phyloP scores from a whole-genome alignment of 495 filamentous ascomycete species.

The Lasiosphaeris hirsuta region DNA sequence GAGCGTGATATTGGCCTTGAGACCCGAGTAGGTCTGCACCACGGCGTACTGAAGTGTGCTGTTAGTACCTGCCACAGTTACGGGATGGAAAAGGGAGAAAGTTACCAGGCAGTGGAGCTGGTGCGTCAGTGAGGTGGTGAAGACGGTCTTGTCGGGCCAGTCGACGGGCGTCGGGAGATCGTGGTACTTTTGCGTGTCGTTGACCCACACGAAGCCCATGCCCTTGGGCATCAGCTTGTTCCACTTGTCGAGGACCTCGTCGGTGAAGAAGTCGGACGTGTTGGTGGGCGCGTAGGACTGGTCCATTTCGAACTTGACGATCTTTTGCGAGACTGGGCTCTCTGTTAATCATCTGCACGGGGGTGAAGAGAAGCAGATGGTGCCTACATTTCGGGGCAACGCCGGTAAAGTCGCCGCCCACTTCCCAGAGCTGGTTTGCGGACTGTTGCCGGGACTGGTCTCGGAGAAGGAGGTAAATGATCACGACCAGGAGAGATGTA shows the following conservation, averaged over 20 bases:
- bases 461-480: slow-evolving; percentile 31
- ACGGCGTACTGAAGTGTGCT: slow-evolving; percentile 34
- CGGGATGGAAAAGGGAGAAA: background rate
- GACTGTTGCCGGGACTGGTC: slow-evolving; percentile 26
- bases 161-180: slow-evolving; percentile 44
- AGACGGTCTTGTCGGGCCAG: slow-evolving; percentile 48
- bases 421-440: slow-evolving; percentile 30
- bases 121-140: slow-evolving; percentile 45
- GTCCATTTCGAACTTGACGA: slow-evolving; percentile 42
- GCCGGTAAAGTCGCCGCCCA: slow-evolving; percentile 42
- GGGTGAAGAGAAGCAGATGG: background rate
- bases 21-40: slow-evolving; percentile 43
- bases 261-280: slow-evolving; percentile 45
- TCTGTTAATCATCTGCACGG: background rate
- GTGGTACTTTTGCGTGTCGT: slow-evolving; percentile 42
- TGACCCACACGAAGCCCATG: slow-evolving; percentile 49
- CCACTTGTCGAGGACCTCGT: slow-evolving; percentile 40
- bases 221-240: slow-evolving; percentile 45
- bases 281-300: slow-evolving; percentile 44
- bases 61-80: background rate
- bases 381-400: slow-evolving; percentile 21
- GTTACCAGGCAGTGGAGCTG: slow-evolving; percentile 44
- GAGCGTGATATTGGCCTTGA: slow-evolving; percentile 34
- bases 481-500: slow-evolving; percentile 32
- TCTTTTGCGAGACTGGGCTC: slow-evolving; percentile 36